A percentile compares a stretch with the other conserved stretches of the same genome.
Evolutionary conservation across 371 early-diverging fungal species (phyloP).

Genomic region (Rhizopus delemar): DNA sequence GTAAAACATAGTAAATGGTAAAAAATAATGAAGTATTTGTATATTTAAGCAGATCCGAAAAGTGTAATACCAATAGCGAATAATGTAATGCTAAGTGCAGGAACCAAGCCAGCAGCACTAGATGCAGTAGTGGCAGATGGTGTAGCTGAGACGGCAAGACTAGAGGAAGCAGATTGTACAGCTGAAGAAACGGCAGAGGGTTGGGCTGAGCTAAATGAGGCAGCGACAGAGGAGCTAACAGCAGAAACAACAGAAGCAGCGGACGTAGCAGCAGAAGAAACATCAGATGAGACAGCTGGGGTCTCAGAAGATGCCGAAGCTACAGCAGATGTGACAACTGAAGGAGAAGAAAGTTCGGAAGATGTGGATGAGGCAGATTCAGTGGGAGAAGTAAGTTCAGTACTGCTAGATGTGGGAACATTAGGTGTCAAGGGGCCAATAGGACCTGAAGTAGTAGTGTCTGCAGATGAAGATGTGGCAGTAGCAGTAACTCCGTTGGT

Average conservation of each 20-base stretch:
- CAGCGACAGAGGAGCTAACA: neutral
- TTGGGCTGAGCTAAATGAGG: constrained; percentile 4
- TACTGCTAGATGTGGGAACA: neutral
- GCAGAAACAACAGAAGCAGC: constrained; percentile 9
- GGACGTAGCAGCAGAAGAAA: constrained; percentile 5
- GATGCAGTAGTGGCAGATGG: neutral
- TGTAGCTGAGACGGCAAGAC: neutral
- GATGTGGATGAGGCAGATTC: neutral
- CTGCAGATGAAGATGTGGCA: neutral
- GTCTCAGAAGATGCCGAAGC: neutral
- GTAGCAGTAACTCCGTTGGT: neutral
- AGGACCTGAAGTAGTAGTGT: constrained; percentile 2
- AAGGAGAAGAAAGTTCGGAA: neutral
- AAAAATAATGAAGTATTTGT: neutral
- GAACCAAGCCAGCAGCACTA: neutral
- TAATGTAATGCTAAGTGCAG: neutral
- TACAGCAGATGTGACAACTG: constrained; percentile 4
- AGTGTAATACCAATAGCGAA: neutral
- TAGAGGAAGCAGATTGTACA: constrained; percentile 1
- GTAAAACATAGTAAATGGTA: too few species aligned
- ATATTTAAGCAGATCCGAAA: neutral
- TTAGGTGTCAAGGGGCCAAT: constrained; percentile 3
- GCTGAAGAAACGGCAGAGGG: neutral
- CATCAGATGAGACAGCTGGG: constrained; percentile 3
- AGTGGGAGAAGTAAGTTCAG: constrained; percentile 6